Percentiles rank a stretch among this genome's conserved stretches.
These are phyloP conservation scores for Mentha longifolia DNA, from an alignment of 257 asterid species.

Conservation along the genomic window DNA sequence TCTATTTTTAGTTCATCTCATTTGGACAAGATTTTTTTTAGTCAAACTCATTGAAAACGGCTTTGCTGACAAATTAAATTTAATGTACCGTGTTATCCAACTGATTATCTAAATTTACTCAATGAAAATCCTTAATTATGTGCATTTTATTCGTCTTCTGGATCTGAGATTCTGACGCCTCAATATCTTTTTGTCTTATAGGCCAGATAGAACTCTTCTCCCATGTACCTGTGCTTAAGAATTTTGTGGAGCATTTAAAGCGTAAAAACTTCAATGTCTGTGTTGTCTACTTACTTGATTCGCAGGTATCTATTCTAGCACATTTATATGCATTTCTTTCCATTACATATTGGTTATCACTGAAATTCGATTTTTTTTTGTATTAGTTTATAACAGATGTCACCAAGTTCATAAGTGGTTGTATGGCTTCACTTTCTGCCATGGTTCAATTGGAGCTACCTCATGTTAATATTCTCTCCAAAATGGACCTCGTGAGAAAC, in stretches of 20 bases:
- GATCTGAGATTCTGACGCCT: constrained; percentile 31
- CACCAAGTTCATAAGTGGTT: constrained; percentile 97
- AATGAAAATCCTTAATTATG: neutral
- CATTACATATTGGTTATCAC: constrained; percentile 28
- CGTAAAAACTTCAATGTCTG: constrained; percentile 87
- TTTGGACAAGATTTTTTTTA: neutral
- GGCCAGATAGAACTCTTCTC: constrained; percentile 98
- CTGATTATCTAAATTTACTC: neutral
- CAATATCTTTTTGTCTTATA: constrained; percentile 37
- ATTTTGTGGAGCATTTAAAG: constrained; percentile 83
- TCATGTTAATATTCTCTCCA: constrained; percentile 93
- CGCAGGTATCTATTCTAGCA: constrained; percentile 64
- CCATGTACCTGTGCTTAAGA: constrained; percentile 91
- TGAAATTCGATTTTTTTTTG: constrained; percentile 20
- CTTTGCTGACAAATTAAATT: no score
- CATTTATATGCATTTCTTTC: neutral
- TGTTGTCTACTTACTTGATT: constrained; percentile 91
- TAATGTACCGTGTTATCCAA: neutral
- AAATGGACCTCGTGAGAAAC: constrained; percentile 96
- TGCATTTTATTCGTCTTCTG: constrained; percentile 1
- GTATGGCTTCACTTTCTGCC: constrained; percentile 98
- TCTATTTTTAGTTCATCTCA: neutral
- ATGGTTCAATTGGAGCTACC: constrained; percentile 99
- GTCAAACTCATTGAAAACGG: no score
- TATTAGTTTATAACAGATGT: constrained; percentile 90